phyloP scores from a whole-genome alignment of 73 alveolate genomes.

The Paramecium tetraurelia region DNA sequence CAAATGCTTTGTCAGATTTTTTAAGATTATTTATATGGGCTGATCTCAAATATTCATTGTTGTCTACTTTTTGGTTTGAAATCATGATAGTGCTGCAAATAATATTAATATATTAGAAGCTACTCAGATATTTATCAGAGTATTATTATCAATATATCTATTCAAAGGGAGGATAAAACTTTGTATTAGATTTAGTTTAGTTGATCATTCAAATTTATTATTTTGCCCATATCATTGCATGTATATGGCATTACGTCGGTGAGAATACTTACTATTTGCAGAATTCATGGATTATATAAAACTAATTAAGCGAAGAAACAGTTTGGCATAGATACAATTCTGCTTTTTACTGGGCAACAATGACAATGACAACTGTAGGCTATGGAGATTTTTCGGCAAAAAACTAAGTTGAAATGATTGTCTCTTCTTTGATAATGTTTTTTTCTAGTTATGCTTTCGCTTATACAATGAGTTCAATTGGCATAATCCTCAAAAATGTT shows the following conservation, averaged over 20 bases:
- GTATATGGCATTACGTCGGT: background rate
- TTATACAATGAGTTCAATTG: slow-evolving; percentile 53
- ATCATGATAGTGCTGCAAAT: background rate
- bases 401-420: slow-evolving; percentile 25
- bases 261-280: background rate
- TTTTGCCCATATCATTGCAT: background rate
- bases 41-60: background rate
- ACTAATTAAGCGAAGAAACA: background rate
- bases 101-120: background rate
- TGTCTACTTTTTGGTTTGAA: background rate
- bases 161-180: background rate
- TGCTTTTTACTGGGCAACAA: slow-evolving; percentile 56
- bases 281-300: background rate
- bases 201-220: background rate
- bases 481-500: slow-evolving; percentile 25
- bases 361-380: slow-evolving; percentile 61
- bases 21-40: background rate
- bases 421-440: slow-evolving; percentile 2
- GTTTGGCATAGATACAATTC: slow-evolving; percentile 10
- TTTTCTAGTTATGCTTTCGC: slow-evolving; percentile 52
- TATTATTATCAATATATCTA: background rate
- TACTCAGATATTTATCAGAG: background rate
- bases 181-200: background rate
- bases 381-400: slow-evolving; percentile 52
- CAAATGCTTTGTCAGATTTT: background rate